Percentiles rank a stretch among this genome's conserved stretches.
phyloP scores from a whole-genome alignment of 2,329 filamentous ascomycete genomes.

The Pseudocercospora fuligena region DNA sequence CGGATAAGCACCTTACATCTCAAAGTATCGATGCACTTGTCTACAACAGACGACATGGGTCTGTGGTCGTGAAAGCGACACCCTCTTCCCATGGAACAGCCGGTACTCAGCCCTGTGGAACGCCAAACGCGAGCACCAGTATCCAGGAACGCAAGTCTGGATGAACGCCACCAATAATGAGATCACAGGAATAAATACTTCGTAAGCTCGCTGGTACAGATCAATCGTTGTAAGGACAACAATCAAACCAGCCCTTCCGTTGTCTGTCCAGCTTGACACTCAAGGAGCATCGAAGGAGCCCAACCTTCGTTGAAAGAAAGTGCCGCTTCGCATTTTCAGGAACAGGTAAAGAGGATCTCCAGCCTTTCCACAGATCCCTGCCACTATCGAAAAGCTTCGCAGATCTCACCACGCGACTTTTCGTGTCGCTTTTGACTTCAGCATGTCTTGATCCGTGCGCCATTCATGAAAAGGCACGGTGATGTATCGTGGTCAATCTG shows the following conservation, averaged over 20 bases:
- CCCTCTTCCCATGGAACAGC: neutral
- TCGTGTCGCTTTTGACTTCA: constrained; percentile 4
- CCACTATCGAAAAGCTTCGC: constrained; percentile 5
- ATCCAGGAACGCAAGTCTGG: constrained; percentile 1
- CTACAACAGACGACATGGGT: neutral
- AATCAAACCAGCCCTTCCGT: neutral
- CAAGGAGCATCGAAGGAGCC: neutral
- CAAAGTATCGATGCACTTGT: neutral
- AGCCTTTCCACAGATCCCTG: neutral
- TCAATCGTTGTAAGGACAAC: neutral
- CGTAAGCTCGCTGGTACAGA: neutral
- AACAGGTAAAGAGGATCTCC: neutral
- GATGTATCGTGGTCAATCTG: no score
- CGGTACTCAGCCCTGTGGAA: constrained; percentile 5
- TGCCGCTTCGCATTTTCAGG: neutral
- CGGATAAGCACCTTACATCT: neutral
- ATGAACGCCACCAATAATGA: constrained; percentile 2
- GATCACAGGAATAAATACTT: neutral
- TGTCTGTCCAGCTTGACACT: neutral
- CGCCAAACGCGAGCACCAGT: neutral
- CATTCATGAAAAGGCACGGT: no score
- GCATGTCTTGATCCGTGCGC: neutral
- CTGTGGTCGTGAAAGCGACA: neutral
- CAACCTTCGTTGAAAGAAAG: constrained; percentile 1
- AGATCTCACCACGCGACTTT: constrained; percentile 1